A percentile compares a stretch with the other conserved stretches of the same genome.
Evolutionary conservation across 352 stramenopile species (phyloP).

Genomic region (Saprolegnia parasitica): DNA sequence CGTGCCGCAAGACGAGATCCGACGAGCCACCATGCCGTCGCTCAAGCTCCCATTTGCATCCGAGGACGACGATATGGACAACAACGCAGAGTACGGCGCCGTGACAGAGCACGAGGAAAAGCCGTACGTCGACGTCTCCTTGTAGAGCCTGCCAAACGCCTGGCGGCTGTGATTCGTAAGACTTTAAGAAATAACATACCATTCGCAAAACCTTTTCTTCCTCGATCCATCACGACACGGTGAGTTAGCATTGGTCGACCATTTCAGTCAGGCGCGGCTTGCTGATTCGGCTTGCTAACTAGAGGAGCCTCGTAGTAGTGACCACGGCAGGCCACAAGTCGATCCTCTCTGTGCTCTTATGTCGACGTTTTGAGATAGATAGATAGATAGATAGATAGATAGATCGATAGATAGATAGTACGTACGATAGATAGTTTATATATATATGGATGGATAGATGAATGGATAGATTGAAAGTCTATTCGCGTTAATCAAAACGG

Average conservation of each 20-base stretch:
- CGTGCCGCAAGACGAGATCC: constrained; percentile 8
- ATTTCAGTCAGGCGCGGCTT: not conserved
- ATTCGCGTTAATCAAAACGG: no score
- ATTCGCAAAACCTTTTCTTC: not conserved
- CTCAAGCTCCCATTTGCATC: not conserved
- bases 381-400: no score
- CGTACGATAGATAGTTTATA: no score
- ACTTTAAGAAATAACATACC: not conserved
- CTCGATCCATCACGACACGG: no score
- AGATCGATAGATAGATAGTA: no score
- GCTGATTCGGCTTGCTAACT: not conserved
- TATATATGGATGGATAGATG: no score
- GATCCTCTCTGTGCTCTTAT: no score
- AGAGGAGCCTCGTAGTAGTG: no score
- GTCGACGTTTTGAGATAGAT: no score
- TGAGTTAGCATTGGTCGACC: not conserved
- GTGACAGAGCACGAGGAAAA: not conserved
- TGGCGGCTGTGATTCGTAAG: not conserved
- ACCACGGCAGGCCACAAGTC: no score
- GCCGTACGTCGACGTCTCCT: constrained; percentile 22
- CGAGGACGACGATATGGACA: not conserved
- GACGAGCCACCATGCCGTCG: constrained; percentile 4
- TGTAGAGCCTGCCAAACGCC: constrained; percentile 6
- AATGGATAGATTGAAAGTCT: no score
- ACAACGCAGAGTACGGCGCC: not conserved